Evolutionary conservation across 2,329 filamentous ascomycete genomes (phyloP), one percentile per base, ranked within the genome.

Genomic region (Fusarium albosuccineum): DNA sequence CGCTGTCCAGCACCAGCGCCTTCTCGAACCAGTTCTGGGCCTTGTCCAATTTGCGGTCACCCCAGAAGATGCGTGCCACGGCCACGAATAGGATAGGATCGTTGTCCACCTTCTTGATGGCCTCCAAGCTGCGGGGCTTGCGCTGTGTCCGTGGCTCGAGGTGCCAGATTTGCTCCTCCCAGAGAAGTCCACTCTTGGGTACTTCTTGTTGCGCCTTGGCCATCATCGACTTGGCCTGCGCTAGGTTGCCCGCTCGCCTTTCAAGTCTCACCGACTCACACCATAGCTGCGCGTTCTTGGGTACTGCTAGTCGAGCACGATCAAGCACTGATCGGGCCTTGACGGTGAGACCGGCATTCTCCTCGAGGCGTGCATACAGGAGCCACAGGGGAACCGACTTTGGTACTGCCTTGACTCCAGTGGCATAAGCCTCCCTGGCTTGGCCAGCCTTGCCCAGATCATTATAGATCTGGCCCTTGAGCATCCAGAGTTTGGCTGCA

Each of bases 401-500:
- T 3, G 94, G 89, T 57, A 93, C 95, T 0, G 93, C 92, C 74
- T 96, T 92, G 40, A 95, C 97, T 36, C 96, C 96, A 5, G 92
- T 91, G 61, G 88, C 89, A 79, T 96, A 98, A 0, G 95, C 94
- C 77, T 98, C 94, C 46, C 96, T 89, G 4, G 96, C 96, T 78
- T 96, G 92, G 0, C 91, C 90, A 13, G 91, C 82, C 80, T 93
- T 94, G 71, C 87, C 90, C 46, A 94, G 86, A 42, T 90, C 87
- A 75, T 97, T 92, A 83, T 99, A 99, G 66, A 98, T 96, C 76
- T 99, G 96, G 0, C 97, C 96, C 81, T 99, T 99, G 83, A 97
- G 92, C 92, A 98, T 97, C 91, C 95, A 97, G 26, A 99, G 85
- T 80, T 98, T 98, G 53, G 93, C 86, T 11, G 91, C 89, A 44